These are phyloP conservation scores for Excoecaria agallocha DNA, from an alignment of 345 rosid genomes.

Conservation along the genomic window DNA sequence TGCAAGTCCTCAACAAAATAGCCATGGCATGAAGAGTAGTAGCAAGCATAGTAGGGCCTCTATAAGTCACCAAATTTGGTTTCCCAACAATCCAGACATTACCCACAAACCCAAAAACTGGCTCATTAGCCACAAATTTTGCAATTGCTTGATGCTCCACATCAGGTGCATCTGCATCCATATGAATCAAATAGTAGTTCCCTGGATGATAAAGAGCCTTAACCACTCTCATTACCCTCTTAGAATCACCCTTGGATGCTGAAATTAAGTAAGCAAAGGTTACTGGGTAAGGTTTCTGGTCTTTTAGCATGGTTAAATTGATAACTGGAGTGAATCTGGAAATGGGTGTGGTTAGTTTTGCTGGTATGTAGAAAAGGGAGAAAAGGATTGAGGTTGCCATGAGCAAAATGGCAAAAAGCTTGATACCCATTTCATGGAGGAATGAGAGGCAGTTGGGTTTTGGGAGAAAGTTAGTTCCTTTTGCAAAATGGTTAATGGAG, in stretches of 20 bases:
- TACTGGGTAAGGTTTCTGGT: constrained; percentile 49
- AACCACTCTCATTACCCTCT: constrained; percentile 54
- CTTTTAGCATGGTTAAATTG: constrained; percentile 32
- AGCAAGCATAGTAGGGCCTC: constrained; percentile 92
- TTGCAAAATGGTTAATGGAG: constrained; percentile 8
- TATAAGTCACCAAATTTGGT: constrained; percentile 77
- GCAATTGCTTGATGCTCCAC: constrained; percentile 58
- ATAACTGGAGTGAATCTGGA: constrained; percentile 38
- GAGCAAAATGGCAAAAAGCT: constrained; percentile 52
- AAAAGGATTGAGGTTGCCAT: constrained; percentile 48
- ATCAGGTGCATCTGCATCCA: constrained; percentile 59
- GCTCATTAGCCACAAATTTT: constrained; percentile 51
- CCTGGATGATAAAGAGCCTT: constrained; percentile 76
- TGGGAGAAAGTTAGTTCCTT: background rate
- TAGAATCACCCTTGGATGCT: constrained; percentile 69
- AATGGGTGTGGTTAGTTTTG: constrained; percentile 39
- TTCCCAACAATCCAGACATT: constrained; percentile 82
- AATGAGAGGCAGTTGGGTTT: background rate
- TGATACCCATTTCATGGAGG: constrained; percentile 45
- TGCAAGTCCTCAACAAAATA: constrained; percentile 62
- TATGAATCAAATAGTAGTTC: constrained; percentile 73
- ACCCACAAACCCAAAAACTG: constrained; percentile 48
- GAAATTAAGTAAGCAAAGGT: constrained; percentile 80
- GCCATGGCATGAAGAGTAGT: constrained; percentile 88
- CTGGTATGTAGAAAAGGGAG: constrained; percentile 48